Conservation (phyloP, 2,329 filamentous ascomycete genomes). For the Acephala macrosclerotiorum region DNA sequence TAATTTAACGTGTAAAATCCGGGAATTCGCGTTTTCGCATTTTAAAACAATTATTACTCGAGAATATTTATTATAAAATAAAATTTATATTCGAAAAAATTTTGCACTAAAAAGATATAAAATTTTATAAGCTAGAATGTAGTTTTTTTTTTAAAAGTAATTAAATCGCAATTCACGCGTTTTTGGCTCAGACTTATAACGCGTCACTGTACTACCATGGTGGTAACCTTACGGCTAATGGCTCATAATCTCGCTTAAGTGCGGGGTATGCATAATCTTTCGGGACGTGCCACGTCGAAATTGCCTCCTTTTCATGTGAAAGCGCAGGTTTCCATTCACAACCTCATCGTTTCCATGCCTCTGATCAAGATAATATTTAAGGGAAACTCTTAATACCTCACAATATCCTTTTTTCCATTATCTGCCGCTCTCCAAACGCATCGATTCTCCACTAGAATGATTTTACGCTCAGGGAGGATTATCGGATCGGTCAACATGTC, state of each 20-base stretch:
- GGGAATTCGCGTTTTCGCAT: too few species aligned
- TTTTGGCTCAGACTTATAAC: too few species aligned
- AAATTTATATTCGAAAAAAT: too few species aligned
- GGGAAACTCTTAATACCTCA: slow-evolving; percentile 10
- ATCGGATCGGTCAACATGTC: slow-evolving; percentile 11
- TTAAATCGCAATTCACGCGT: too few species aligned
- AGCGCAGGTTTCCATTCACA: slow-evolving; percentile 15
- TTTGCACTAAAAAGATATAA: too few species aligned
- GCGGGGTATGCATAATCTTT: slow-evolving; percentile 3
- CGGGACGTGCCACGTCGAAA: background rate
- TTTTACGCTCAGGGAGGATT: slow-evolving; percentile 19
- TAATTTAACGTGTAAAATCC: too few species aligned
- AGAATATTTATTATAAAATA: too few species aligned
- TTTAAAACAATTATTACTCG: too few species aligned
- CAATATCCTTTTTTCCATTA: slow-evolving; percentile 8
- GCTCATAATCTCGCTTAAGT: background rate
- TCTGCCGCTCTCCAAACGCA: slow-evolving; percentile 9
- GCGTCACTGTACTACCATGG: background rate
- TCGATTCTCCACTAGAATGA: slow-evolving; percentile 16
- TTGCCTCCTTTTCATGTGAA: background rate
- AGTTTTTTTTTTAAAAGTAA: too few species aligned
- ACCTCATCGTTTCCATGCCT: slow-evolving; percentile 12
- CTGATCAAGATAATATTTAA: slow-evolving; percentile 12
- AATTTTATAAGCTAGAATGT: too few species aligned
- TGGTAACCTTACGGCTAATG: background rate